Evolutionary conservation across 257 asterid genomes (phyloP).

Genomic region (Solanum corneliomulleri): DNA sequence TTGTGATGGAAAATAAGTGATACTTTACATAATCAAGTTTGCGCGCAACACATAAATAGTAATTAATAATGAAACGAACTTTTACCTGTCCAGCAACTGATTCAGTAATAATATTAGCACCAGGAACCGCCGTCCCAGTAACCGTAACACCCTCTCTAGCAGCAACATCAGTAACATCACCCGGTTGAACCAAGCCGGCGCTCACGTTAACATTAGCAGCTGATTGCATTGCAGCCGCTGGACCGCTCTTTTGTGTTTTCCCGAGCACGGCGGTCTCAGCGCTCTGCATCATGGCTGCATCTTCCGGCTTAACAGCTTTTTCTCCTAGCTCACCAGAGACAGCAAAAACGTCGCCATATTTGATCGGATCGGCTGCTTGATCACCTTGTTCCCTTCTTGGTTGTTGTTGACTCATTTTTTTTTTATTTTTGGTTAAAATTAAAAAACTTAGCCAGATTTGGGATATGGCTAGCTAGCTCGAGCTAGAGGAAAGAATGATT

Average conservation of each 20-base stretch:
- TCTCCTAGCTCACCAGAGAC: slow-evolving; percentile 45
- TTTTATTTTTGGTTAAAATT: not conserved
- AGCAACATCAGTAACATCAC: slow-evolving; percentile 25
- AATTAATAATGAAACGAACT: not conserved
- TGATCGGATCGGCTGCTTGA: slow-evolving; percentile 24
- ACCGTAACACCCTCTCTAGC: slow-evolving; percentile 32
- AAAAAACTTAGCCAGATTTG: not conserved
- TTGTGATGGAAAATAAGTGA: not conserved
- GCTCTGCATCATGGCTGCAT: slow-evolving; percentile 66
- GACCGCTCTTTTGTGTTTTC: slow-evolving; percentile 38
- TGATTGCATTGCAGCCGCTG: slow-evolving; percentile 55
- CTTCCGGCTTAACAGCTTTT: slow-evolving; percentile 45
- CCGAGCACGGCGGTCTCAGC: slow-evolving; percentile 47
- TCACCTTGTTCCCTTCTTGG: slow-evolving; percentile 17
- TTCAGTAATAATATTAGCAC: slow-evolving; percentile 43
- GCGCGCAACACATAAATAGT: not conserved
- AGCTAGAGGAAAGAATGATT: not conserved
- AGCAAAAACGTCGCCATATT: slow-evolving; percentile 45
- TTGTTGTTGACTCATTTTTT: slow-evolving; percentile 45
- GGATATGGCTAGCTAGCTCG: not conserved
- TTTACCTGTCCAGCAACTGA: slow-evolving; percentile 51
- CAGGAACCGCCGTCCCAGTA: slow-evolving; percentile 29
- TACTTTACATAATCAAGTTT: no score
- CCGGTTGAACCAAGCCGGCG: slow-evolving; percentile 41
- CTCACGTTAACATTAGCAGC: slow-evolving; percentile 45